A percentile compares a stretch with the other conserved stretches of the same genome.
Evolutionary conservation across 2,329 filamentous ascomycete genomes (phyloP).

Genomic region (Colletotrichum godetiae): DNA sequence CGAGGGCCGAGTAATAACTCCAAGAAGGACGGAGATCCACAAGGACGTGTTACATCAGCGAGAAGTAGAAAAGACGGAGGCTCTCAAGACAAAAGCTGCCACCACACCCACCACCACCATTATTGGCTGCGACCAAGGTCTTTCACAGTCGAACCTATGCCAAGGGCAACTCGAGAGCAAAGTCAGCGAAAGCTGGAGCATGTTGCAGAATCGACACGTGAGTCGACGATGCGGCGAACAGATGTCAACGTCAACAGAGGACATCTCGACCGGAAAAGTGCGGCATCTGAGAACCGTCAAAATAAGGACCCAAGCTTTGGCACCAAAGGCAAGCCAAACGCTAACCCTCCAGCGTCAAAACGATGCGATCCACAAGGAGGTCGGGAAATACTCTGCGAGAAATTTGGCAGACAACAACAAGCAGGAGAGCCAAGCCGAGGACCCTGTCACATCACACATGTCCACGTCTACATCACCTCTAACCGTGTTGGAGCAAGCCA

Average conservation of each 20-base stretch:
- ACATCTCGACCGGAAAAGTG: constrained; percentile 1
- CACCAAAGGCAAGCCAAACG: not conserved
- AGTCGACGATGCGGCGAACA: constrained; percentile 5
- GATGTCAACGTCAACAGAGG: constrained; percentile 31
- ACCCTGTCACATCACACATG: constrained; percentile 24
- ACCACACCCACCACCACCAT: constrained; percentile 72
- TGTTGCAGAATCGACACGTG: constrained; percentile 12
- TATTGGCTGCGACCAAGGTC: constrained; percentile 62
- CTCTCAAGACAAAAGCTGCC: constrained; percentile 50
- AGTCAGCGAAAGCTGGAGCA: constrained; percentile 20
- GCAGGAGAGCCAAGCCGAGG: not conserved
- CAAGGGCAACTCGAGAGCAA: not conserved
- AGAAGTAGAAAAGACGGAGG: not conserved
- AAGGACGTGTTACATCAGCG: not conserved
- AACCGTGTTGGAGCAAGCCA: not conserved
- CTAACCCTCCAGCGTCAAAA: not conserved
- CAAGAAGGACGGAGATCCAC: not conserved
- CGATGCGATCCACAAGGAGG: constrained; percentile 24
- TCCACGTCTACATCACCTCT: constrained; percentile 31
- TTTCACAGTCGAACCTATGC: constrained; percentile 8
- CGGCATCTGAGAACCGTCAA: constrained; percentile 6
- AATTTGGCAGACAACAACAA: constrained; percentile 2
- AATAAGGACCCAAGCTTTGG: not conserved
- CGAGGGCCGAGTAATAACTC: not conserved
- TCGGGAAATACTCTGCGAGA: constrained; percentile 11